Percentiles rank a stretch among this genome's conserved stretches.
Evolutionary conservation across 1,284 basidiomycete genomes (phyloP).

Genomic region (Rhodotorula mucilaginosa): DNA sequence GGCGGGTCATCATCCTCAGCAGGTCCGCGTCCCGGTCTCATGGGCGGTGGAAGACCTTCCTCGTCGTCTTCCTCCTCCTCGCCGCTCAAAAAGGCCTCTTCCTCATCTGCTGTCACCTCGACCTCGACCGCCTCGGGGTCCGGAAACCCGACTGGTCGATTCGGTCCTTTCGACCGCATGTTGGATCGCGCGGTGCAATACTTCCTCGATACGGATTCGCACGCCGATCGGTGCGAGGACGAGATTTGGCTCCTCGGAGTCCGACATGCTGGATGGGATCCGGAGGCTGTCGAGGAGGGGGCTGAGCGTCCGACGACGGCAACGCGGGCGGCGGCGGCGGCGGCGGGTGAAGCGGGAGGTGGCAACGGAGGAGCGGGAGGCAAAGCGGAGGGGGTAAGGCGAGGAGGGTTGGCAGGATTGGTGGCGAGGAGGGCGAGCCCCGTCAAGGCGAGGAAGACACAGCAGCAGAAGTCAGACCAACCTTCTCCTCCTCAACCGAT

Average conservation of each 20-base stretch:
- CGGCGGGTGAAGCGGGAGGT: not conserved
- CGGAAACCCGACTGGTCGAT: not conserved
- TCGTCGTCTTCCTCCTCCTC: not conserved
- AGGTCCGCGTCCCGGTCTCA: not conserved
- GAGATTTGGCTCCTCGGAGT: conserved; percentile 46
- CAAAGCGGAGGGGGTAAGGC: not conserved
- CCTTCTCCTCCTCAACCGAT: not conserved
- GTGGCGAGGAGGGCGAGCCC: conserved; percentile 16
- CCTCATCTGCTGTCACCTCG: not conserved
- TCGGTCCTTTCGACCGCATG: conserved; percentile 41
- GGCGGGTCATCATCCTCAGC: not conserved
- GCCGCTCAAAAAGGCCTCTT: conserved; percentile 20
- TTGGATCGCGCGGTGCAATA: conserved; percentile 43
- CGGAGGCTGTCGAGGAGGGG: not conserved
- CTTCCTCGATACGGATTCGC: conserved; percentile 42
- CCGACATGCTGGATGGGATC: conserved; percentile 24
- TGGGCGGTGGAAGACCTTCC: not conserved
- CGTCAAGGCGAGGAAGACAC: conserved; percentile 4
- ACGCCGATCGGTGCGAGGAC: conserved; percentile 36
- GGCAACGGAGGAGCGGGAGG: not conserved
- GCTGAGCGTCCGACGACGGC: too few relatives aligned
- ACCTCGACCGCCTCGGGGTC: not conserved
- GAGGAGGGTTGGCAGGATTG: not conserved
- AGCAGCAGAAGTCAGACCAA: not conserved
- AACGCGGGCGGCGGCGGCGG: not conserved